Evolutionary conservation across 768 basidiomycete genomes (phyloP), one percentile per base, ranked within the genome.

Genomic region (Russula sp.): DNA sequence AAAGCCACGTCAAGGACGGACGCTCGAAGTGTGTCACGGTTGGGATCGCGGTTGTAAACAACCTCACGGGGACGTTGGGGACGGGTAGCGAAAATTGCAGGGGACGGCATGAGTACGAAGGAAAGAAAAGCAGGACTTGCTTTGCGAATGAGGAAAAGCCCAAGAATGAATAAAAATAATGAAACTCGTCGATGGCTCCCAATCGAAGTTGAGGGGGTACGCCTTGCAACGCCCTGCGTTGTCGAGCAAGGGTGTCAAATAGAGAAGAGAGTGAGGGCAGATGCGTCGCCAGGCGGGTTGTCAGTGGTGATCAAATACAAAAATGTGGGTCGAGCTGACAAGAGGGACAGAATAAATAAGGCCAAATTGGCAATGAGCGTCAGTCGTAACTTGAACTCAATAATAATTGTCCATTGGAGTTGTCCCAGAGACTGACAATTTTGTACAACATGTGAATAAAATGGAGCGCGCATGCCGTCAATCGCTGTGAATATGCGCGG

Each of bases 1-100:
- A 90, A 78, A 8, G 88, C 89, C 8, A 80, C 86, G 70, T 90
- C 87, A 46, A 90, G 81, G 26, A 90, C 88, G 18, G 88, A 89
- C 1, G 89, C 88, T 18, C 89, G 81, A 22, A 90, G 77, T 16
- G 81, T 72, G 73, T 48, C 46, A 22, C 46, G 46, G 22, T 78
- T 82, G 0, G 87, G 87, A 70, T 84, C 78, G 46, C 86, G 82
- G 61, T 32, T 61, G 28, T 65, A 28, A 30, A 48, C 38, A 18
- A 50, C 14, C 13, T 38, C 60, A 30, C 59, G 64, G 8, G 24
- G 36, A 22, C 55, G 64, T 42, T 44, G 54, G 13, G 64, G 50
- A 38, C 60, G 64, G 20, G 59, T 16, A 6, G 54, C 59, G 24
- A 61, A 50, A 36, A 52, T 22, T 36, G 50, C 16, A 16, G 56